Percentiles rank a stretch among this genome's conserved stretches.
phyloP scores from a whole-genome alignment of 2,329 filamentous ascomycete species.

The Shiraia bambusicola region DNA sequence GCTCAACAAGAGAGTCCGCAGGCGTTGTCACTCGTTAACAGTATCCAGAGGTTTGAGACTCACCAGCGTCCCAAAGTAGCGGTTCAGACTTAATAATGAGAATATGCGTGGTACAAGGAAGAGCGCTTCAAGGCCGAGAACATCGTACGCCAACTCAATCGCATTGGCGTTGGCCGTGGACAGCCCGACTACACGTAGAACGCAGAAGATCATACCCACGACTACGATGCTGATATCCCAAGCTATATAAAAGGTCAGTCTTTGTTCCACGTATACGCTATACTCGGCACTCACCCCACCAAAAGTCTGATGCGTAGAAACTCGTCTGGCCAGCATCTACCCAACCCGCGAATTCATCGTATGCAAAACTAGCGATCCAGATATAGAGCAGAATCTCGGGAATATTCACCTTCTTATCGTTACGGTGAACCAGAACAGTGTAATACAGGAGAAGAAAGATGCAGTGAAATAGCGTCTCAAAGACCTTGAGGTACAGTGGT shows the following conservation, averaged over 20 bases:
- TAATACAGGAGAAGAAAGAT: constrained; percentile 81
- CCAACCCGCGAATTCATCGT: constrained; percentile 75
- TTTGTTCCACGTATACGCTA: constrained; percentile 2
- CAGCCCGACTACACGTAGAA: constrained; percentile 67
- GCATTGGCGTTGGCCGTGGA: constrained; percentile 60
- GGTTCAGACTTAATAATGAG: constrained; percentile 81
- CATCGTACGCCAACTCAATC: constrained; percentile 81
- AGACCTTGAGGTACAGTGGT: constrained; percentile 80
- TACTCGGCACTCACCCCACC: constrained; percentile 53
- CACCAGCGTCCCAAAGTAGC: constrained; percentile 81
- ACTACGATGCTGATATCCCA: constrained; percentile 61
- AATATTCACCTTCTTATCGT: constrained; percentile 64
- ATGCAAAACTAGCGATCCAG: constrained; percentile 85
- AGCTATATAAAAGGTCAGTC: constrained; percentile 10
- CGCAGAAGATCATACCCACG: constrained; percentile 69
- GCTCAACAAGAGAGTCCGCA: constrained; percentile 1
- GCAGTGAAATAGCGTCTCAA: constrained; percentile 79
- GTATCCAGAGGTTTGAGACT: constrained; percentile 16
- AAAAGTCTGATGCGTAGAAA: constrained; percentile 43
- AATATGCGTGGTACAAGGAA: constrained; percentile 87
- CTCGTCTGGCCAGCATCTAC: constrained; percentile 81
- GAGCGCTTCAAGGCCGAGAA: constrained; percentile 83
- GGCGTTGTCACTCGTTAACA: too few relatives aligned
- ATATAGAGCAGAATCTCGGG: constrained; percentile 75
- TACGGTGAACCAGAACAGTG: constrained; percentile 74